Conservation (phyloP, 73 alveolate species). For the Tetrahymena elliotti region DNA sequence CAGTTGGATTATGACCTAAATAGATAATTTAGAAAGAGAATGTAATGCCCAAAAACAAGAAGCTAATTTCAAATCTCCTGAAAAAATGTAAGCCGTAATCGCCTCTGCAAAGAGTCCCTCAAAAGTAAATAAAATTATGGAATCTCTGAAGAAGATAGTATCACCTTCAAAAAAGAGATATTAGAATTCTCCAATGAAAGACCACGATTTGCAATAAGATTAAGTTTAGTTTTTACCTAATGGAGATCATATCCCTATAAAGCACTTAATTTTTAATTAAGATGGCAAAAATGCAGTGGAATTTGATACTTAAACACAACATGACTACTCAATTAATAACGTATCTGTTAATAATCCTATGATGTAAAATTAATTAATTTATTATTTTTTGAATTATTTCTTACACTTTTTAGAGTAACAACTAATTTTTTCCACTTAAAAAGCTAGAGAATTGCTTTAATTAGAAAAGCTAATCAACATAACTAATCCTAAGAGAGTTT, state of each 20-base stretch:
- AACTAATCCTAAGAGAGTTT: background rate
- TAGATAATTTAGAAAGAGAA: background rate
- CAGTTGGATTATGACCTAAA: background rate
- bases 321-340: background rate
- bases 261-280: background rate
- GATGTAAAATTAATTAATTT: background rate
- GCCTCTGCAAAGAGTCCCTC: background rate
- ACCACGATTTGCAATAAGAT: background rate
- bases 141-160: background rate
- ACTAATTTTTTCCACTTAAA: background rate
- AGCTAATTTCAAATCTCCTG: background rate
- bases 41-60: background rate
- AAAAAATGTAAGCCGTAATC: background rate
- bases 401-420: background rate
- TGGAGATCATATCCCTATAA: background rate
- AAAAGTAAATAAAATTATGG: background rate
- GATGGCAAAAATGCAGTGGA: background rate
- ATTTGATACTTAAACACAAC: background rate
- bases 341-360: background rate
- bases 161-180: background rate
- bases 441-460: background rate
- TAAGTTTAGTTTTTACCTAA: background rate
- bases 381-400: background rate
- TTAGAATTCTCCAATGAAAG: background rate
- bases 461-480: background rate